Conservation (phyloP, 2,329 filamentous ascomycete genomes). For the Phoma sp. region DNA sequence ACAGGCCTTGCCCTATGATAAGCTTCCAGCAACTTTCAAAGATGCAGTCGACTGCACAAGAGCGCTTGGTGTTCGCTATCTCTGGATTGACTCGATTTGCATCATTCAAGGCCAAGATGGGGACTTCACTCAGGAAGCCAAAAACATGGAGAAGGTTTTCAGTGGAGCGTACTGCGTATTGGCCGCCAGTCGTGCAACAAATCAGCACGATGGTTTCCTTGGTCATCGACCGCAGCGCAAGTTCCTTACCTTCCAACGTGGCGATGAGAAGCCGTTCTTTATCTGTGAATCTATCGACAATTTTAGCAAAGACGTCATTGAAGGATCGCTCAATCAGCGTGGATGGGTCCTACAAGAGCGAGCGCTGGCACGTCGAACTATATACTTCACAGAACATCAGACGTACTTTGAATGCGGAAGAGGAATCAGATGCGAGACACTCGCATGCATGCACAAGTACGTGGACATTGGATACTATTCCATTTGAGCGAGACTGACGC, state of each 20-base stretch:
- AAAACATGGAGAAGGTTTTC: slow-evolving; percentile 33
- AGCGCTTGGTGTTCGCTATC: slow-evolving; percentile 21
- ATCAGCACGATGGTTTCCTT: slow-evolving; percentile 24
- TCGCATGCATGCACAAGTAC: slow-evolving; percentile 25
- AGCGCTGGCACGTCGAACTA: slow-evolving; percentile 31
- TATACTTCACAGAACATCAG: slow-evolving; percentile 34
- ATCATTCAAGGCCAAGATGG: slow-evolving; percentile 31
- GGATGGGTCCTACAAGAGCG: slow-evolving; percentile 40
- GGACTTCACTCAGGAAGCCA: slow-evolving; percentile 31
- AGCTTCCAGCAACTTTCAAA: slow-evolving; percentile 26
- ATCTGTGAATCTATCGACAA: slow-evolving; percentile 30
- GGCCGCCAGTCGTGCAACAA: slow-evolving; percentile 25
- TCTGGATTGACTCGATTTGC: slow-evolving; percentile 42
- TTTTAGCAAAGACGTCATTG: slow-evolving; percentile 27
- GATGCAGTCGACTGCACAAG: slow-evolving; percentile 32
- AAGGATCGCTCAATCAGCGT: slow-evolving; percentile 20
- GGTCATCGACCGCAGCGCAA: not conserved
- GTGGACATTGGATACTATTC: not conserved
- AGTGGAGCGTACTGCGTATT: slow-evolving; percentile 32
- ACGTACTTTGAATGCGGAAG: slow-evolving; percentile 38
- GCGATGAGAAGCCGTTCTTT: slow-evolving; percentile 5
- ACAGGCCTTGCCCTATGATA: not conserved
- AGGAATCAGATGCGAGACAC: slow-evolving; percentile 27
- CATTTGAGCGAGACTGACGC: no score
- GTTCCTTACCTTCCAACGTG: not conserved